Evolutionary conservation across 2,329 filamentous ascomycete species (phyloP).

Genomic region (Trichoderma sp.): DNA sequence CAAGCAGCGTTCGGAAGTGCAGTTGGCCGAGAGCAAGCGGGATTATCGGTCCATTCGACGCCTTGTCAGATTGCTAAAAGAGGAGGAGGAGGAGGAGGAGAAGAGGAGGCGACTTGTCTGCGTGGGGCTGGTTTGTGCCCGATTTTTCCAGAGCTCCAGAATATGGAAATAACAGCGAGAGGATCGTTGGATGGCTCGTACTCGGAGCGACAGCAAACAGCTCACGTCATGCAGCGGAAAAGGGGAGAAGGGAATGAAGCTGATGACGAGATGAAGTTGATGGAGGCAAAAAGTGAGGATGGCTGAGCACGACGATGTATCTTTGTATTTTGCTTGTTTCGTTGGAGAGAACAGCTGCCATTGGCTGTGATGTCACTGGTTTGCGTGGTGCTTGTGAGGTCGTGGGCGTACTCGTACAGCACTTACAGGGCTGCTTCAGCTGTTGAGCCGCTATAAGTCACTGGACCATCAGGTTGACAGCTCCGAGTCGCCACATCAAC

Average conservation of each 20-base stretch:
- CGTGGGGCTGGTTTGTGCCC: slow-evolving; percentile 25
- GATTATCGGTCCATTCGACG: slow-evolving; percentile 23
- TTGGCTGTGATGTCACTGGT: slow-evolving; percentile 23
- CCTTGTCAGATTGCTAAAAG: neutral
- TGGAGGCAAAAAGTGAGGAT: neutral
- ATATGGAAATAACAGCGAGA: neutral
- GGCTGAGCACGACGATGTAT: slow-evolving; percentile 2
- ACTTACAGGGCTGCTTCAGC: no score
- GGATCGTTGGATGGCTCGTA: slow-evolving; percentile 18
- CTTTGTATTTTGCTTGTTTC: neutral
- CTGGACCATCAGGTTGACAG: neutral
- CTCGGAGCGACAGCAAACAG: slow-evolving; percentile 20
- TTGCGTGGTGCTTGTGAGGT: neutral
- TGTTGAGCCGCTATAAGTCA: neutral
- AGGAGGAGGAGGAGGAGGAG: slow-evolving; percentile 1
- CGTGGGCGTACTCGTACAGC: no score
- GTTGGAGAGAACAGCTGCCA: neutral
- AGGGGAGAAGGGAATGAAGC: slow-evolving; percentile 7
- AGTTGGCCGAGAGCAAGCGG: slow-evolving; percentile 23
- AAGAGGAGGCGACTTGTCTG: slow-evolving; percentile 17
- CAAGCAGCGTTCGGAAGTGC: slow-evolving; percentile 22
- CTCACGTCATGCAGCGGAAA: slow-evolving; percentile 18
- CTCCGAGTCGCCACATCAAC: neutral
- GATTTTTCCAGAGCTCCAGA: slow-evolving; percentile 23
- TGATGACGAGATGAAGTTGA: neutral